Conservation (phyloP, 176 grass and related monocot genomes). For the Carex scoparia region DNA sequence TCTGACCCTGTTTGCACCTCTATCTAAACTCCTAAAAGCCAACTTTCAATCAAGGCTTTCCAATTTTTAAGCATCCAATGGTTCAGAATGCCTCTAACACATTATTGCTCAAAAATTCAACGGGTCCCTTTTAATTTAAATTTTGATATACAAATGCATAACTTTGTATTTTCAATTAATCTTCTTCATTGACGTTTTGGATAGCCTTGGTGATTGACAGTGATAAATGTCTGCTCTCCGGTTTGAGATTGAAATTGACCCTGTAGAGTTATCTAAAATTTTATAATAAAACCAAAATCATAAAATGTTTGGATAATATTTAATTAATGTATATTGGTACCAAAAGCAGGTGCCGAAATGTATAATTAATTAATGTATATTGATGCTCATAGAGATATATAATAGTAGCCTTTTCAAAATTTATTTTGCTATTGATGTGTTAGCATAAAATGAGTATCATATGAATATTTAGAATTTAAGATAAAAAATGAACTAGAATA, state of each 20-base stretch:
- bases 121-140: not conserved
- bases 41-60: too few relatives aligned
- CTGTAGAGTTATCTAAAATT: not conserved
- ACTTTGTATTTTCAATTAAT: not conserved
- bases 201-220: not conserved
- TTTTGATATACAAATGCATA: not conserved
- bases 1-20: too few relatives aligned
- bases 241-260: slow-evolving; percentile 1
- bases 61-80: too few relatives aligned
- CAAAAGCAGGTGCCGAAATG: not conserved
- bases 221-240: not conserved
- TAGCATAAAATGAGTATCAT: too few relatives aligned
- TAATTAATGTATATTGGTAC: not conserved
- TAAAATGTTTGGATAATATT: not conserved
- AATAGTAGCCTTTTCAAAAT: not conserved
- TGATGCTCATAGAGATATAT: not conserved
- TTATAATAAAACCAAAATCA: not conserved
- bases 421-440: not conserved
- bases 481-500: not conserved
- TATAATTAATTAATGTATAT: too few relatives aligned
- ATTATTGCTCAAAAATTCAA: not conserved
- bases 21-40: too few relatives aligned
- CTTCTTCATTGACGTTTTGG: not conserved
- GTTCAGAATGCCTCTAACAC: too few relatives aligned
- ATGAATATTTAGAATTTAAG: too few relatives aligned